Base-by-base conservation (phyloP, 306 rosid species). In the Pueraria montana region DNA sequence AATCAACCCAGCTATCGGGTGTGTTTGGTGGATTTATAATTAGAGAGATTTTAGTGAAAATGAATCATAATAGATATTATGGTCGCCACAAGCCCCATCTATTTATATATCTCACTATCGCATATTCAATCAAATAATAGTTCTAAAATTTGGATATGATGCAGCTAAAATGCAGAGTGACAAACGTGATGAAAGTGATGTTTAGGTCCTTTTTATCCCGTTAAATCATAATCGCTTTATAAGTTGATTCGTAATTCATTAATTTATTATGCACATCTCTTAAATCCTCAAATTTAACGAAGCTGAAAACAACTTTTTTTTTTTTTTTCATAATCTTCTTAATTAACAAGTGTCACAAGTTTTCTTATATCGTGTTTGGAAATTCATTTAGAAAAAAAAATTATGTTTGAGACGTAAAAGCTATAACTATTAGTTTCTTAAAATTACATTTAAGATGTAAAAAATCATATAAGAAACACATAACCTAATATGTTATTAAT, bases 161-260 rank as follows among this genome's bases (percentile, higher is more conserved):
- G 81, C 69, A 74, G 68, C 85, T 50, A 65, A 74, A 82, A 52
- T 42, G 75, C 69, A 38, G 61, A 62, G 55, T 46, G 56, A 58
- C 14, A 81, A 73, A 68, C 68, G 48, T 56, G 11, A 18, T 77
- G 72, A 62, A 62, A 63, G 36, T n/a, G 23, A 75, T 12, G 20
- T 9, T 27, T 26, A 43, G 18, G 5, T 76, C 16, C 6, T 13
- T 21, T 77, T 48, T 12, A 11, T 18, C 12, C 24, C 1, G 32
- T 46, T 50, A 43, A 45, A 78, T 48, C 69, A 20, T 30, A 20
- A 30, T 18, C 2, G 5, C 20, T 30, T 13, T 64, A 20, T 62
- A 11, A 2, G 58, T 17, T 56, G 16, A 43, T 26, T 20, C 24
- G 6, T 24, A 20, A 61, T 30, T 59, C 11, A 59, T 27, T 27